These are phyloP conservation scores for Pyrenophora tritici-repentis DNA, from an alignment of 2,329 filamentous ascomycete genomes.

Conservation along the genomic window DNA sequence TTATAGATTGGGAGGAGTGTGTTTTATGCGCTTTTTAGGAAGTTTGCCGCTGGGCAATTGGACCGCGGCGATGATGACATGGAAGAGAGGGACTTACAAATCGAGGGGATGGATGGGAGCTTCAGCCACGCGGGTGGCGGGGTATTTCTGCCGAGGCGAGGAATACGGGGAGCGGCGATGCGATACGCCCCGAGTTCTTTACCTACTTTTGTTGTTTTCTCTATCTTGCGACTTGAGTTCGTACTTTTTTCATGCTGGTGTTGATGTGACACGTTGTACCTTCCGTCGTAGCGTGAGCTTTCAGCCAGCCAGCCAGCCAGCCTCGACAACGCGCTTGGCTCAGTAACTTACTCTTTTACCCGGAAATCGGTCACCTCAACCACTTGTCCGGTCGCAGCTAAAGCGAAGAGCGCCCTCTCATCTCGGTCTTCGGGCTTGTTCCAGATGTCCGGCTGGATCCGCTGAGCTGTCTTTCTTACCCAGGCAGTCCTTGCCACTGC, in stretches of 20 bases:
- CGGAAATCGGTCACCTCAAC: conserved; percentile 2
- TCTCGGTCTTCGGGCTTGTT: background rate
- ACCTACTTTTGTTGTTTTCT: background rate
- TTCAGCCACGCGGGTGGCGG: conserved; percentile 26
- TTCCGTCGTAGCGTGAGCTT: background rate
- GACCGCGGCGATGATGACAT: conserved; percentile 30
- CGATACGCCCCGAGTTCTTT: background rate
- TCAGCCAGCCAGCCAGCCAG: background rate
- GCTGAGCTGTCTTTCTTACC: too few species aligned
- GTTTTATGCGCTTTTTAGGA: conserved; percentile 9
- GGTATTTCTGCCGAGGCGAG: background rate
- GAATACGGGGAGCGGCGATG: background rate
- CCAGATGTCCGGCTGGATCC: background rate
- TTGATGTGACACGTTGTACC: background rate
- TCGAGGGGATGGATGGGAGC: conserved; percentile 10
- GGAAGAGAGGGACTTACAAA: conserved; percentile 24
- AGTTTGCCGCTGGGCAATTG: conserved; percentile 12
- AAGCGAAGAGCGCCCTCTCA: background rate
- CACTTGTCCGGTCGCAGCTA: background rate
- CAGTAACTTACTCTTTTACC: conserved; percentile 12
- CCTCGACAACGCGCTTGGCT: background rate
- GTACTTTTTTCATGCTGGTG: too few species aligned
- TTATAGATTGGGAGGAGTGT: background rate
- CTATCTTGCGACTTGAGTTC: too few species aligned
- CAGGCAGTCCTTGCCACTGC: too few species aligned